Evolutionary conservation across 1,284 basidiomycete species (phyloP), one percentile per base, ranked within the genome.

Genomic region (Leccinum griseonigrum): DNA sequence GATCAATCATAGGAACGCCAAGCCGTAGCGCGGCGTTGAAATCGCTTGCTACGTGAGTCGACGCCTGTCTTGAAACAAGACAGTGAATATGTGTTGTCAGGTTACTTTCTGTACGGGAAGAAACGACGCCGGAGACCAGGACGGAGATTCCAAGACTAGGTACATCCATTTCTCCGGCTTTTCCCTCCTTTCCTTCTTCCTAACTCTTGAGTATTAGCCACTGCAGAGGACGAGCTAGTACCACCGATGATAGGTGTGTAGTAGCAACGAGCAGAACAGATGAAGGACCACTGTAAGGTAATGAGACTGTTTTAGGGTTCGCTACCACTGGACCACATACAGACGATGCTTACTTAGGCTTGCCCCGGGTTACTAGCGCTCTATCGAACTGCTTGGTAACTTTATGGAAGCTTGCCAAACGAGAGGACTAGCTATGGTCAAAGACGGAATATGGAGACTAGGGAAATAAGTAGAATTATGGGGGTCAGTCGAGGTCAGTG

Each of bases 31-130:
- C 84, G 1, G 84, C 92, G 1, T 75, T 90, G 57, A 91, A 88
- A 66, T 92, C 90, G 1, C 77, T 97, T 29, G 78, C 84, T 50
- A 93, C 90, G 32, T 98, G 95, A 95, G 83, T 87, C 29, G 87
- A 92, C 64, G 54, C 92, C 91, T 5, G 88, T 97, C 2, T 70
- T 97, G 54, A 87, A 26, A 26, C 22, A 90, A 70, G 83, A 87
- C 22, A 77, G 74, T 3, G 81, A 83, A 58, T 79, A 83, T 60
- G 75, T 76, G 9, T 92, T 89, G 75, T 26, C 22, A 26, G 76
- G 57, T 72, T 92, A 11, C 78, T 94, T 11, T 90, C 92, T 66
- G 70, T 81, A 14, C 80, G 81, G 0, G 86, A 88, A 64, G 83
- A 76, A 51, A 66, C 67, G 10, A 64, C 57, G 0, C 60, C 70